These are phyloP conservation scores for Thamnidium elegans DNA, from an alignment of 192 early-diverging fungal genomes.

Conservation along the genomic window DNA sequence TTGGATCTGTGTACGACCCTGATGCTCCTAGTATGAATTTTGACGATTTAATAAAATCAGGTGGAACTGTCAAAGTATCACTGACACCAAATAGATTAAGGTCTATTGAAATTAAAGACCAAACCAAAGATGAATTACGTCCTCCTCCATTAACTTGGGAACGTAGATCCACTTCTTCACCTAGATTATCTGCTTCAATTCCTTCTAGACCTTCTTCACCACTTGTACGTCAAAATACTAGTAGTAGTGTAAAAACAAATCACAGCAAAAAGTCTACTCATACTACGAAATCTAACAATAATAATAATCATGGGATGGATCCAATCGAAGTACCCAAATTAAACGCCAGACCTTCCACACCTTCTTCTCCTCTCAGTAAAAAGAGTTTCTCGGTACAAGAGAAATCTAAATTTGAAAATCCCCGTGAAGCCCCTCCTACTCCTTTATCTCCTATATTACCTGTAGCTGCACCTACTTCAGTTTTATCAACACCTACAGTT, in stretches of 20 bases:
- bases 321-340: slow-evolving; percentile 14
- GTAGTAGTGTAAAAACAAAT: background rate
- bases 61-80: slow-evolving; percentile 53
- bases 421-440: slow-evolving; percentile 16
- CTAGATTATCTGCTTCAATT: slow-evolving; percentile 10
- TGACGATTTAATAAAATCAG: slow-evolving; percentile 49
- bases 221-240: background rate
- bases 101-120: slow-evolving; percentile 53
- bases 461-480: slow-evolving; percentile 13
- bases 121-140: slow-evolving; percentile 3
- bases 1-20: slow-evolving; percentile 31
- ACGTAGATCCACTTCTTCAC: slow-evolving; percentile 22
- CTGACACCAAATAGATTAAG: slow-evolving; percentile 55
- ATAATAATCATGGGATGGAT: background rate
- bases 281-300: background rate
- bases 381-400: slow-evolving; percentile 2
- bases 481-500: slow-evolving; percentile 16
- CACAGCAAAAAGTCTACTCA: background rate
- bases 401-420: slow-evolving; percentile 32
- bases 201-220: slow-evolving; percentile 3
- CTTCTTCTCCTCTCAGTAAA: slow-evolving; percentile 13
- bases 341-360: background rate
- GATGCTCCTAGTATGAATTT: slow-evolving; percentile 48
- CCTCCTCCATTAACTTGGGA: slow-evolving; percentile 18
- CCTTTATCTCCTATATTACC: slow-evolving; percentile 16